Percentiles rank a stretch among this genome's conserved stretches.
Conservation (phyloP, 345 rosid genomes). For the Eucalyptus pauciflora region DNA sequence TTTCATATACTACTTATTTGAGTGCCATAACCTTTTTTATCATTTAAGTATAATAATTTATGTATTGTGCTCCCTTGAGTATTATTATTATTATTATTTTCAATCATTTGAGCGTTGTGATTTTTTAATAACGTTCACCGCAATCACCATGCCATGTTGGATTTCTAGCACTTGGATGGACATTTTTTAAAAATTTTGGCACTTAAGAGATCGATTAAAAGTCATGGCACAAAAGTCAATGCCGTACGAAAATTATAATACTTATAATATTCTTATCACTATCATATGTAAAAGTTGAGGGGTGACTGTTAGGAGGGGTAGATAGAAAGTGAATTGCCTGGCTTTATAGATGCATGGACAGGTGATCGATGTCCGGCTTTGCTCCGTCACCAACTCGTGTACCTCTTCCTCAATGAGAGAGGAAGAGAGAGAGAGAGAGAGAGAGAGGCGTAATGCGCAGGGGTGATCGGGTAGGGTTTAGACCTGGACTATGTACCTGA, state of each 20-base stretch:
- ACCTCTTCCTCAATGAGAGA: no score
- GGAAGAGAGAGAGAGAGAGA: background rate
- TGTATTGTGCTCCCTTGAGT: background rate
- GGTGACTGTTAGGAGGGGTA: background rate
- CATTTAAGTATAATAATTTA: no score
- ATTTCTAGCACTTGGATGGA: rapidly evolving
- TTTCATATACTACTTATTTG: rapidly evolving
- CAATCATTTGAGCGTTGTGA: no score
- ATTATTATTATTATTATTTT: rapidly evolving
- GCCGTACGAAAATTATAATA: rapidly evolving
- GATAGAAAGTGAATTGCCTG: background rate
- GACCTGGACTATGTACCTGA: no score
- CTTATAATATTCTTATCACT: no score
- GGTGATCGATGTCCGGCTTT: background rate
- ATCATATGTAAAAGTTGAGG: rapidly evolving
- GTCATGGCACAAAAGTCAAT: rapidly evolving
- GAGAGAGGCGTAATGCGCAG: background rate
- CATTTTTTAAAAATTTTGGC: rapidly evolving
- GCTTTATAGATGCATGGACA: background rate
- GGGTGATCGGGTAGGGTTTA: no score
- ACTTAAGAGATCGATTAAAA: rapidly evolving
- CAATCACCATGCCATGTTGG: no score
- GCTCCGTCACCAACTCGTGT: background rate
- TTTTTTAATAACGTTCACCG: no score
- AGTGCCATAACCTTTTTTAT: rapidly evolving